These are phyloP conservation scores for Cyclotella cryptica DNA, from an alignment of 108 stramenopile genomes.

Conservation along the genomic window DNA sequence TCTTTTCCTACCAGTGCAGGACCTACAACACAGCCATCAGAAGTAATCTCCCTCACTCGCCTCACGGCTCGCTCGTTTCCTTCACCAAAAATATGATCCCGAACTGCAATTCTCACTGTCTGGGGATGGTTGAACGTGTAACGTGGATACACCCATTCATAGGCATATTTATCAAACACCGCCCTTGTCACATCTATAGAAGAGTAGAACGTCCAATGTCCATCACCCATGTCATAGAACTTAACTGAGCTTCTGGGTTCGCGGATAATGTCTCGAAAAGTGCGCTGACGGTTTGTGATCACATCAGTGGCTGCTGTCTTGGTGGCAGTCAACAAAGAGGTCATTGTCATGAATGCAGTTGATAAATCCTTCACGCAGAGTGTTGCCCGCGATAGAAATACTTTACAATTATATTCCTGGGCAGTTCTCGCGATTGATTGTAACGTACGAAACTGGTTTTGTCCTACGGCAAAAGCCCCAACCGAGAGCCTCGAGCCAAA, in stretches of 20 bases:
- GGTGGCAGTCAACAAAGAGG: conserved; percentile 15
- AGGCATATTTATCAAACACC: conserved; percentile 17
- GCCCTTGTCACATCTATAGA: background rate
- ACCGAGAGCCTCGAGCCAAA: conserved; percentile 61
- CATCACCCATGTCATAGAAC: conserved; percentile 12
- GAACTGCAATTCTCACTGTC: conserved; percentile 40
- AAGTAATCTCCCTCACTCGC: conserved; percentile 44
- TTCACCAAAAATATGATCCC: conserved; percentile 46
- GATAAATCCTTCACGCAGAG: conserved; percentile 51
- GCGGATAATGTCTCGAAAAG: conserved; percentile 29
- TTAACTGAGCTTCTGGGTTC: conserved; percentile 26
- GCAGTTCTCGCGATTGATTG: conserved; percentile 40
- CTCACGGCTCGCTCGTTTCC: conserved; percentile 61
- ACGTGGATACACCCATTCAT: conserved; percentile 4
- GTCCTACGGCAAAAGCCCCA: conserved; percentile 49
- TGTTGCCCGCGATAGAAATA: conserved; percentile 37
- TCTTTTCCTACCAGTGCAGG: conserved; percentile 60
- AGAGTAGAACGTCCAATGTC: conserved; percentile 12
- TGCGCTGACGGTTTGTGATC: conserved; percentile 37
- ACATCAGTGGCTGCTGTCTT: conserved; percentile 42
- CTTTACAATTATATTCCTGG: conserved; percentile 44
- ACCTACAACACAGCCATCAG: conserved; percentile 39
- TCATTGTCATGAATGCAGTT: conserved; percentile 47
- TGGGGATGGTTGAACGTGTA: background rate
- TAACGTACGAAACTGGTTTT: conserved; percentile 35